Conservation (phyloP, 2,329 filamentous ascomycete genomes). For the Verticillium alfalfae region DNA sequence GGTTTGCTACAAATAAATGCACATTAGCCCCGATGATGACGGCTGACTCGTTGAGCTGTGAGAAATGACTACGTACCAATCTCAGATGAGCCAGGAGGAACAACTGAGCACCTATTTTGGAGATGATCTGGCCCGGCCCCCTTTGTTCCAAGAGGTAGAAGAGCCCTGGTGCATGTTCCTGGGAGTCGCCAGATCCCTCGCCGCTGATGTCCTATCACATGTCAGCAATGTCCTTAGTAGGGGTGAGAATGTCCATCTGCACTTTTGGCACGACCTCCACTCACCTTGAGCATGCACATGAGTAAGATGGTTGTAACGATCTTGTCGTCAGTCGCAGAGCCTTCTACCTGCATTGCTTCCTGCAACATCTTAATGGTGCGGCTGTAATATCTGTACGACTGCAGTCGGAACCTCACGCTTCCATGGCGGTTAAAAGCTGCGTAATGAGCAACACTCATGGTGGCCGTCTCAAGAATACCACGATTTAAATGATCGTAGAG, state of each 20-base stretch:
- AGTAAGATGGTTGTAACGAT: constrained; percentile 22
- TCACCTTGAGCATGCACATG: constrained; percentile 21
- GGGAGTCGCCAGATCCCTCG: constrained; percentile 18
- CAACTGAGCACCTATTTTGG: constrained; percentile 20
- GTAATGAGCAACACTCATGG: constrained; percentile 25
- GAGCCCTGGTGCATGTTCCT: constrained; percentile 23
- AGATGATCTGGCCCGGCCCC: constrained; percentile 22
- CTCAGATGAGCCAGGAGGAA: constrained; percentile 21
- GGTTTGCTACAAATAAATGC: constrained; percentile 17
- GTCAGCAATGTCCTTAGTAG: neutral
- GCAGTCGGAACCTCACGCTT: constrained; percentile 16
- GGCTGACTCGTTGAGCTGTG: neutral
- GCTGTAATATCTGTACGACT: constrained; percentile 22
- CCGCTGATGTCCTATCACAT: constrained; percentile 22
- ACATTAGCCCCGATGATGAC: neutral
- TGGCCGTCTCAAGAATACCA: constrained; percentile 23
- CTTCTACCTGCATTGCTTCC: constrained; percentile 17
- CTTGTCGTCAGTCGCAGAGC: constrained; percentile 20
- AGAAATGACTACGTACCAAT: constrained; percentile 16
- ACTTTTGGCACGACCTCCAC: neutral
- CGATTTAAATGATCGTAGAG: constrained; percentile 18
- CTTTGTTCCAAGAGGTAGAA: constrained; percentile 25
- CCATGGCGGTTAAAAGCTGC: constrained; percentile 26
- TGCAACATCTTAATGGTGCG: constrained; percentile 20
- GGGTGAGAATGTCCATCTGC: neutral